Percentiles rank a stretch among this genome's conserved stretches.
phyloP scores from a whole-genome alignment of 2,329 filamentous ascomycete genomes.

The Xylariaceae sp. region DNA sequence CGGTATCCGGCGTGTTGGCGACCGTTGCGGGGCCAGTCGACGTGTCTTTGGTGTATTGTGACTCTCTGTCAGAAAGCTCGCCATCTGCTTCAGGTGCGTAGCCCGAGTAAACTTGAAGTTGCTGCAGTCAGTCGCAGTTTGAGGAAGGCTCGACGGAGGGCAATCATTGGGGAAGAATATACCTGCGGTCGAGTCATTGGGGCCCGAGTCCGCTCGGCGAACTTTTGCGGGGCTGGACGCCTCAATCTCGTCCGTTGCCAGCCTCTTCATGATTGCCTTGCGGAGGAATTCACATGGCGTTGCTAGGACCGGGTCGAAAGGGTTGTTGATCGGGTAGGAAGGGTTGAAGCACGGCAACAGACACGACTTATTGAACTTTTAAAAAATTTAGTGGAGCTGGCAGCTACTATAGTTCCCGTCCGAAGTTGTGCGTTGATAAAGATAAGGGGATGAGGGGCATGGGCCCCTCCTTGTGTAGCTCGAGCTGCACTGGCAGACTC shows the following conservation, averaged over 20 bases:
- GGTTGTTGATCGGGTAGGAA: too few species aligned
- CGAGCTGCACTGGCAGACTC: too few species aligned
- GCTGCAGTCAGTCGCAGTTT: slow-evolving; percentile 6
- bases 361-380: not conserved
- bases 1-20: slow-evolving; percentile 43
- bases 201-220: slow-evolving; percentile 11
- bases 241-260: slow-evolving; percentile 7
- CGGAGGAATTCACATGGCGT: slow-evolving; percentile 2
- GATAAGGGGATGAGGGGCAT: too few species aligned
- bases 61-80: slow-evolving; percentile 11
- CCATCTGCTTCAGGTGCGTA: slow-evolving; percentile 9
- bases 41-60: slow-evolving; percentile 12
- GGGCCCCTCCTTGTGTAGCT: too few species aligned
- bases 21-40: slow-evolving; percentile 7
- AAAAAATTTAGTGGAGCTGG: slow-evolving; percentile 16
- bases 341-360: too few species aligned
- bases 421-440: too few species aligned
- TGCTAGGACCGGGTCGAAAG: slow-evolving; percentile 1
- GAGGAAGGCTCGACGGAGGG: slow-evolving; percentile 37
- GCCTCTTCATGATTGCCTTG: slow-evolving; percentile 17
- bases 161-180: slow-evolving; percentile 51
- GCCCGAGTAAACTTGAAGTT: not conserved
- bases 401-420: too few species aligned
- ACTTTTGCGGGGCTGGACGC: slow-evolving; percentile 5
- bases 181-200: slow-evolving; percentile 7